Evolutionary conservation across 2,329 filamentous ascomycete genomes (phyloP), one percentile per base, ranked within the genome.

Genomic region (Colletotrichum sp.): DNA sequence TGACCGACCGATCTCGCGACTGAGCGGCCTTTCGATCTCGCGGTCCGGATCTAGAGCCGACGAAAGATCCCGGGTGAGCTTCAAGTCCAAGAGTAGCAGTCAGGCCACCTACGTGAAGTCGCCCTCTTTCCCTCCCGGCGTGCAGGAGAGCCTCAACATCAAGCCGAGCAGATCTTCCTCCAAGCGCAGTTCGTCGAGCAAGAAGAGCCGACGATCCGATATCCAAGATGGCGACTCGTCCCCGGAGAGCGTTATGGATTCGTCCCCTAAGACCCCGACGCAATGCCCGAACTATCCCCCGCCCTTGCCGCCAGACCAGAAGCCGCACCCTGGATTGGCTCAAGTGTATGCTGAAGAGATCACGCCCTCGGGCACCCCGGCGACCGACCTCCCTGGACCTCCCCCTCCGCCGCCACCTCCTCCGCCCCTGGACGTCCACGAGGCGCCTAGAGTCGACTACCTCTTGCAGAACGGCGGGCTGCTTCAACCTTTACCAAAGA

Each of bases 381-480:
- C 83, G 69, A 87, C 86, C 4, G 86, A 80, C 57, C 80, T 80
- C 68, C 85, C 89, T 6, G 86, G 85, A 3, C 87, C 87, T 0
- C 89, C 89, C 1, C 89, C 90, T 0, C 88, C 90, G 2, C 90
- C 95, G 2, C 95, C 95, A 0, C 95, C 96, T 0, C 96, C 94
- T 3, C 94, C 95, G 1, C 93, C 94, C 1, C 91, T 95, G 10
- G 90, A 92, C 79, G 87, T 93, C 68, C 89, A 93, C 59, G 92
- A 95, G 55, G 90, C 93, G 14, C 96, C 96, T 1, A 92, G 95
- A 76, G 96, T 99, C 21, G 96, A 99, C 83, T 99, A 99, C 82
- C 88, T 99, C 21, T 89, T 98, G 71, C 95, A 97, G 80, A 94
- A 98, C 83, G 96, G 96, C 52, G 96, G 96, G 1, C 86, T 99